Evolutionary conservation across 345 rosid genomes (phyloP).

Genomic region (Citrus inodora): DNA sequence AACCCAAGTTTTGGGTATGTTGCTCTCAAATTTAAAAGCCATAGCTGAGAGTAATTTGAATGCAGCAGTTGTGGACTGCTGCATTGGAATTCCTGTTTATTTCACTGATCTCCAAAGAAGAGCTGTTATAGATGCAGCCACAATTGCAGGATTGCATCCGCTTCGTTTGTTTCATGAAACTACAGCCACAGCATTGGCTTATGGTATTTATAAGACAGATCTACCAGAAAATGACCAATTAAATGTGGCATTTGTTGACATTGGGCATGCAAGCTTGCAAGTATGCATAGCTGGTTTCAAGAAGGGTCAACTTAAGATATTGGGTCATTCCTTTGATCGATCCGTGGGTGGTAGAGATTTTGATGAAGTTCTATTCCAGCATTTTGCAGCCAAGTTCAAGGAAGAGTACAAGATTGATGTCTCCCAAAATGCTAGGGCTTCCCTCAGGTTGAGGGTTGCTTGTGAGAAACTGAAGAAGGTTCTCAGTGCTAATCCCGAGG

Average conservation of each 20-base stretch:
- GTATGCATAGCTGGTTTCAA: slow-evolving; percentile 94
- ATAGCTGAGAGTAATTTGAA: slow-evolving; percentile 87
- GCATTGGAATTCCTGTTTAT: slow-evolving; percentile 91
- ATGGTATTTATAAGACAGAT: slow-evolving; percentile 96
- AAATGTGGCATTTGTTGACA: slow-evolving; percentile 87
- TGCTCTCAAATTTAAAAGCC: slow-evolving; percentile 70
- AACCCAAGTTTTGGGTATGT: slow-evolving; percentile 91
- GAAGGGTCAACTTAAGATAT: slow-evolving; percentile 75
- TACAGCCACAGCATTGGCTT: slow-evolving; percentile 92
- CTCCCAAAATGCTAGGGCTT: slow-evolving; percentile 78
- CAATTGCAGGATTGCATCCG: slow-evolving; percentile 89
- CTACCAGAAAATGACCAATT: slow-evolving; percentile 78
- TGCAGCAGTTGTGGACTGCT: slow-evolving; percentile 90
- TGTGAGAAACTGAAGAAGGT: slow-evolving; percentile 95
- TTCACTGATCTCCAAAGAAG: slow-evolving; percentile 92
- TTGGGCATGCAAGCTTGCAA: slow-evolving; percentile 95
- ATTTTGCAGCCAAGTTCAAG: slow-evolving; percentile 78
- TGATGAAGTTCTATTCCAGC: slow-evolving; percentile 76
- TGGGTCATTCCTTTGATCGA: slow-evolving; percentile 79
- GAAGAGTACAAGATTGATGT: slow-evolving; percentile 93
- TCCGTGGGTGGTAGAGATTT: slow-evolving; percentile 93
- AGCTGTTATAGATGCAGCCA: slow-evolving; percentile 92
- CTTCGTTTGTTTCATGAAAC: slow-evolving; percentile 85
- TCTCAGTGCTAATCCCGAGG: slow-evolving; percentile 89
- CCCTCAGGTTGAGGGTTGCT: slow-evolving; percentile 73